These are phyloP conservation scores for Rhizopus delemar DNA, from an alignment of 371 early-diverging fungal genomes.

Conservation along the genomic window DNA sequence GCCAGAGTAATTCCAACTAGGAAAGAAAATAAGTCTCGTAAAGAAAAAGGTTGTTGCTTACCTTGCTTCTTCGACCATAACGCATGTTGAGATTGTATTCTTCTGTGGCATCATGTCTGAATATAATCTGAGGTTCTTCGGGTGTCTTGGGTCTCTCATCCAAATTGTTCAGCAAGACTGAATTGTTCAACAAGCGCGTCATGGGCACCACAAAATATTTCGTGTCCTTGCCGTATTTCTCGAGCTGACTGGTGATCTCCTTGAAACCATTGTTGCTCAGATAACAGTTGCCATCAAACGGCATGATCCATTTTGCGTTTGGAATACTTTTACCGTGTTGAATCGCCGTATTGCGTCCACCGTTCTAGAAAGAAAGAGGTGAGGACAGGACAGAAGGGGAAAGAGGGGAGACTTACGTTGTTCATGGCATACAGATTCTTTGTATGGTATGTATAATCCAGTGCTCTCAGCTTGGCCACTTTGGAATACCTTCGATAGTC, in stretches of 20 bases:
- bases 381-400: background rate
- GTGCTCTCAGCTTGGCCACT: constrained; percentile 59
- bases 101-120: constrained; percentile 61
- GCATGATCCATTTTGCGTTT: constrained; percentile 68
- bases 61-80: constrained; percentile 74
- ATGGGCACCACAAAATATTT: constrained; percentile 73
- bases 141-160: constrained; percentile 65
- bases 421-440: constrained; percentile 78
- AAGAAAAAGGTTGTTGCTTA: constrained; percentile 24
- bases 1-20: constrained; percentile 66
- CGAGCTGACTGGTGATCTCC: constrained; percentile 59
- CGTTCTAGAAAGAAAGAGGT: constrained; percentile 58
- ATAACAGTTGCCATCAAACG: constrained; percentile 76
- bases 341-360: constrained; percentile 69
- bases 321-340: constrained; percentile 56
- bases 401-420: constrained; percentile 51
- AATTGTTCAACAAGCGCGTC: constrained; percentile 66
- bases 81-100: constrained; percentile 71
- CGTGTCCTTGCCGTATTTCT: constrained; percentile 49
- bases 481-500: constrained; percentile 63
- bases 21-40: background rate
- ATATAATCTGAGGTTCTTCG: constrained; percentile 74
- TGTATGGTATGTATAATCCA: constrained; percentile 69
- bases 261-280: constrained; percentile 58
- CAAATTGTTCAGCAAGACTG: constrained; percentile 50